phyloP scores from a whole-genome alignment of 140 eudicot genomes.

The Ambrosia hybrid region DNA sequence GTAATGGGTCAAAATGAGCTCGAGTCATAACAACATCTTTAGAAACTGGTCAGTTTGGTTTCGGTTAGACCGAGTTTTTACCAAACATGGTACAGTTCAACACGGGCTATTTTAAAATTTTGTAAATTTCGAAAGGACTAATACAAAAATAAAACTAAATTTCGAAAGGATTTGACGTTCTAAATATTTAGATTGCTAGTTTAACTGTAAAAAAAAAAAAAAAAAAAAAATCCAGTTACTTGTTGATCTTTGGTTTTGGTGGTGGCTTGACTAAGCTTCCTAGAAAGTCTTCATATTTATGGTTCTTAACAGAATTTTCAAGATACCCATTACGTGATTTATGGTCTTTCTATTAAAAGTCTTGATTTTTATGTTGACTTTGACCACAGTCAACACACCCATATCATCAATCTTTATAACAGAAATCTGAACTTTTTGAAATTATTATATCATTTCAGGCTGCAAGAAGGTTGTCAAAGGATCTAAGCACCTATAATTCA shows the following conservation, averaged over 20 bases:
- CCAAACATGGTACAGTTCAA: too few species aligned
- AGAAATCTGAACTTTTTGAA: not conserved
- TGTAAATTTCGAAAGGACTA: too few species aligned
- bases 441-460: slow-evolving; percentile 26
- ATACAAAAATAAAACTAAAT: too few species aligned
- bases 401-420: slow-evolving; percentile 8
- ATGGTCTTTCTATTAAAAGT: not conserved
- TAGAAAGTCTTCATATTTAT: slow-evolving; percentile 6
- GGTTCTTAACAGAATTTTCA: not conserved
- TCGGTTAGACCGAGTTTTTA: too few species aligned
- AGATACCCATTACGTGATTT: slow-evolving; percentile 6
- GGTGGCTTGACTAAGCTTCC: not conserved
- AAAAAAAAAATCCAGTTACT: not conserved
- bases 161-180: too few species aligned
- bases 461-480: slow-evolving; percentile 27
- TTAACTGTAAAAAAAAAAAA: too few species aligned
- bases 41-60: too few species aligned
- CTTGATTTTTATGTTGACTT: slow-evolving; percentile 9
- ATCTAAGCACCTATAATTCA: slow-evolving; percentile 24
- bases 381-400: slow-evolving; percentile 14
- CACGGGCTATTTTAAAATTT: too few species aligned
- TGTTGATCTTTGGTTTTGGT: not conserved
- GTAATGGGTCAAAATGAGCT: too few species aligned
- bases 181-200: too few species aligned
- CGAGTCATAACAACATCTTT: too few species aligned